Base-by-base conservation (phyloP, 2,329 filamentous ascomycete species). In the Huntiella decipiens region DNA sequence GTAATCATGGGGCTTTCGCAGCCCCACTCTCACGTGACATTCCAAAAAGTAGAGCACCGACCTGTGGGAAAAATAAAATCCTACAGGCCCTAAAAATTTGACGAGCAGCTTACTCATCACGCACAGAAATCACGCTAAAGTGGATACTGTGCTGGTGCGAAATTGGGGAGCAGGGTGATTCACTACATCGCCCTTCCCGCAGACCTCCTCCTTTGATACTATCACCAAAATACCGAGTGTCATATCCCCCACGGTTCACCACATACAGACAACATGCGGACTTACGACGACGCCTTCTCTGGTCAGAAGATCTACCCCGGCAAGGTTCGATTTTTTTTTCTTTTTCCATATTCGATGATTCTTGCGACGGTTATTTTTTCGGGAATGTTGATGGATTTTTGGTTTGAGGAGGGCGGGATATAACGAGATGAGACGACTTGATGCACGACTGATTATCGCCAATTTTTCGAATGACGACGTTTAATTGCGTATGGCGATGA, bases 251-350 rank as follows among this genome's bases (percentile, higher is more conserved):
- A 43, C 57, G 57, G 54, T 59, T 56, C 61, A 62, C 63, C 61
- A 61, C 33, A 49, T 37, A 43, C 38, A 49, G 43, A 16, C 62
- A 74, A 65, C 62, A 77, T 77, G 73, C 71, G 73, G 65, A 74
- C 71, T 62, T 77, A 77, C 73, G 73, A 77, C 65, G 73, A 77
- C 63, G 63, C 65, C 56, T 77, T 77, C 66, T 76, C 73, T 61
- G 73, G 73, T 62, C 67, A 70, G 70, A 74, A 68, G 67, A 77
- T 76, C 57, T 77, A 75, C 71, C 73, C 72, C 64, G 73, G 73
- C 62, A 77, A 77, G 73, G 73, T 77, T 72, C 65, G 69, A 54
- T 53, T 54, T 33, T 32, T 33, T 32, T 22, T 17, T 19, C 7
- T 38, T 40, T 28, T n/a, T 10, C 31, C 53, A 49, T 39, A 12